Base-by-base conservation (phyloP, 2,329 filamentous ascomycete species). In the Colletotrichum lini region DNA sequence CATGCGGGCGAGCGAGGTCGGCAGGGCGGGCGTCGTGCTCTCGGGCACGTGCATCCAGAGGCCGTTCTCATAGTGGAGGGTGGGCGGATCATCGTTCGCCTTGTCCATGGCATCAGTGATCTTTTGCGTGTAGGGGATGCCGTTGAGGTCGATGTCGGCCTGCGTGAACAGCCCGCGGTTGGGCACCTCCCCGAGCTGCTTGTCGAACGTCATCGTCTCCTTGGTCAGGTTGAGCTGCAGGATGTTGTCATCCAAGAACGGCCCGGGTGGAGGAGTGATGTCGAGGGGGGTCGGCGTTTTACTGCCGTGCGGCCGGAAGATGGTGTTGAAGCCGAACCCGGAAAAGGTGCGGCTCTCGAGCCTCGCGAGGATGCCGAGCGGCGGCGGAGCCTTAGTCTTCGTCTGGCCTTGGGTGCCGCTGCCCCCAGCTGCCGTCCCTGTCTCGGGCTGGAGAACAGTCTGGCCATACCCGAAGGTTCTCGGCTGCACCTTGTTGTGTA, bases 51-150 rank as follows among this genome's bases (percentile, higher is more conserved):
- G 75, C 76, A 84, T 78, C 78, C 80, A 84, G 23, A 84, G 67
- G 3, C 83, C 83, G 12, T 81, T 76, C 72, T 84, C 83, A 35
- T 82, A 81, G 74, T 84, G 83, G 21, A 84, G 83, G 23, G 84
- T 84, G 52, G 76, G 75, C 7, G 70, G 64, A 44, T 76, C 73
- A 1, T 77, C 77, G 0, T 73, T 73, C 5, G 60, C 64, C 2
- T 73, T 47, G 47, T 81, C 78, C 15, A 77, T 80, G 2, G 80
- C 76, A 44, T 83, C 80, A 18, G 76, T 68, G 23, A 83, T 76
- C 40, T 75, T 76, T 72, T 84, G 82, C 0, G 79, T 68, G 65
- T 84, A 83, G 0, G 80, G 76, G 0, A 83, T 67, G 8, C 81
- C 81, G 56, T 79, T 79, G 38, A 84, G 75, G 42, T 75, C 74